Base-by-base conservation (phyloP, 1,284 basidiomycete genomes). In the Trametes hirsuta region DNA sequence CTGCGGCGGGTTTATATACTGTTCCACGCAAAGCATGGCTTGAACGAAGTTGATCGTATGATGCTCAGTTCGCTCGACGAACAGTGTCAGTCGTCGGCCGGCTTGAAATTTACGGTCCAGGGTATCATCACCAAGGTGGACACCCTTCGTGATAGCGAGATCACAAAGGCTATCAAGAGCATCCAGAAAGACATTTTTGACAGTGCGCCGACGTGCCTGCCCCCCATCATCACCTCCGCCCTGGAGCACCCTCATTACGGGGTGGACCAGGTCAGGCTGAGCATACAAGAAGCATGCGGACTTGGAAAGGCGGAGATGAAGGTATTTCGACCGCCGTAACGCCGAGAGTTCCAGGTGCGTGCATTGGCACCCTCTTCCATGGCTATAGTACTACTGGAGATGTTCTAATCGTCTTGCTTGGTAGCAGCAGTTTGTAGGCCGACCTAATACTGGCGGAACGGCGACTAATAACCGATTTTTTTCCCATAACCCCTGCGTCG, bases 51-150 rank as follows among this genome's bases (percentile, higher is more conserved):
- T 30, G 90, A 93, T 68, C 71, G 72, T 10, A 75, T 78, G 51
- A 91, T 92, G 88, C 79, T 92, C 3, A 59, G 70, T 22, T 77
- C 79, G 59, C 78, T 86, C 42, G 83, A 83, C 37, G 55, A 62
- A n/a, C 71, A 66, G 40, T 70, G 71, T 56, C 73, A 81, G 48
- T 69, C 75, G 10, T 73, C 73, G 3, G 71, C 71, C 4, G 77
- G 78, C 8, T 72, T 71, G 2, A 76, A 75, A 46, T 85, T 84
- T 69, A 85, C 86, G 0, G 70, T 91, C 0, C 90, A 92, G 68
- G 79, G 87, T 1, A 76, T 92, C 53, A 80, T 92, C 67, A 91
- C 90, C 24, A 91, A 91, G 73, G 79, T 79, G 1, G 90, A 92
- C 69, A 72, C 71, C 4, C 74, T 88, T 5, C 72, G 78, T 9